Evolutionary conservation across 176 grass and related monocot genomes (phyloP).

Genomic region (Cocos nucifera): DNA sequence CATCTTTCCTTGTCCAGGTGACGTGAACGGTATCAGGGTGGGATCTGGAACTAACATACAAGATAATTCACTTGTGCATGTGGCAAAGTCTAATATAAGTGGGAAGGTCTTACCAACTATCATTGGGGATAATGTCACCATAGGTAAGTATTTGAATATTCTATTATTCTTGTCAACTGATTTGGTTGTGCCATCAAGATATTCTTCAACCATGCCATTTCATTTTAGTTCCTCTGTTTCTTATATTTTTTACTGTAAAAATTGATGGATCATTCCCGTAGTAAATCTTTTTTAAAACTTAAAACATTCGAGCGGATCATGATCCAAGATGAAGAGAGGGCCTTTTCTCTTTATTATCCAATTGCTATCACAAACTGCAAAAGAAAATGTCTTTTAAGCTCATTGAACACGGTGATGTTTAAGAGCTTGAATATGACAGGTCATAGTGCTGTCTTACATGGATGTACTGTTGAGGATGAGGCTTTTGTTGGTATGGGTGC

Average conservation of each 20-base stretch:
- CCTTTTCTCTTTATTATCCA: too few species aligned
- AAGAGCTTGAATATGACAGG: conserved; percentile 26
- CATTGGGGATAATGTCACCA: conserved; percentile 76
- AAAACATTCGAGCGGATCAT: too few species aligned
- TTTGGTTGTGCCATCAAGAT: too few species aligned
- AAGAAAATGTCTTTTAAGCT: too few species aligned
- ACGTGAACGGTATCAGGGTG: conserved; percentile 81
- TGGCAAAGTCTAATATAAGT: conserved; percentile 60
- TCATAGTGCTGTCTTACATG: conserved; percentile 86
- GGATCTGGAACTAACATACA: conserved; percentile 96
- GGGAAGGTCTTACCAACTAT: conserved; percentile 87
- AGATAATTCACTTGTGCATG: conserved; percentile 92
- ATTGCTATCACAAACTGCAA: too few species aligned
- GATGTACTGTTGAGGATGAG: conserved; percentile 81
- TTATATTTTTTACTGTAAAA: too few species aligned
- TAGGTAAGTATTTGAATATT: conserved; percentile 43
- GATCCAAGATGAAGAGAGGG: too few species aligned
- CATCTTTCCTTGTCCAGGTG: conserved; percentile 43
- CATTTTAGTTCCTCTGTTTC: too few species aligned
- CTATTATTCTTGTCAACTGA: not conserved
- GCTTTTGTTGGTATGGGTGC: conserved; percentile 98
- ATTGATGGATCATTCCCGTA: too few species aligned
- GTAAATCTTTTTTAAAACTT: too few species aligned
- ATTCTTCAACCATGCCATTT: too few species aligned
- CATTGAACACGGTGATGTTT: not conserved